Base-by-base conservation (phyloP, 306 rosid species). In the Quercus mongolica region DNA sequence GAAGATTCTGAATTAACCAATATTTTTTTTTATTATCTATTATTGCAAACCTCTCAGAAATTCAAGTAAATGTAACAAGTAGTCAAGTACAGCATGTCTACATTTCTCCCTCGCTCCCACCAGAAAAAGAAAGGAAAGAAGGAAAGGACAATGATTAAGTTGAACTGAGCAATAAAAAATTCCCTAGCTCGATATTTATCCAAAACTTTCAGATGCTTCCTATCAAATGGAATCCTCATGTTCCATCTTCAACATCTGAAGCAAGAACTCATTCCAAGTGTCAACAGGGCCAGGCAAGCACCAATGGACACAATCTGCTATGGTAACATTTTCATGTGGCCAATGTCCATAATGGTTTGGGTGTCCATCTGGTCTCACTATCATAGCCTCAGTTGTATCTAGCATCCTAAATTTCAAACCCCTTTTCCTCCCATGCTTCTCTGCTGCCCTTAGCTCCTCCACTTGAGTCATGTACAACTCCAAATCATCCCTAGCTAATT, bases 291-390 rank as follows among this genome's bases (percentile, higher is more conserved):
- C 99, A 0, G 97, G 97, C 84, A 91, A 71, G 55, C 97, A 94
- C 97, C 99, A 92, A 56, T 92, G 97, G 76, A 92, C 97, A 76
- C 97, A 94, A 74, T 94, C 97, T 12, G 85, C 91, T 0, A 80
- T 0, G 5, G 86, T 88, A 78, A 52, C 61, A 71, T 90, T 93
- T 76, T 82, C 80, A 13, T 74, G 87, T 67, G 76, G 83, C 0
- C 91, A 52, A 69, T 76, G 89, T 59, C 94, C 92, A 68, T 82
- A 87, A 65, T 74, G 86, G 46, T 91, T 89, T 2, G 99, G 98
- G 54, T 96, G 99, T 69, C 93, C 99, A 89, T 96, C 98, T 35
- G 98, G 97, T 35, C 99, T 91, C 79, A 86, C 26, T 56, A 88
- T 28, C 99, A 91, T 96, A 0, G 90, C 82, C 13, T 90, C 92